phyloP scores from a whole-genome alignment of 306 rosid genomes.

The Casuarina glauca region DNA sequence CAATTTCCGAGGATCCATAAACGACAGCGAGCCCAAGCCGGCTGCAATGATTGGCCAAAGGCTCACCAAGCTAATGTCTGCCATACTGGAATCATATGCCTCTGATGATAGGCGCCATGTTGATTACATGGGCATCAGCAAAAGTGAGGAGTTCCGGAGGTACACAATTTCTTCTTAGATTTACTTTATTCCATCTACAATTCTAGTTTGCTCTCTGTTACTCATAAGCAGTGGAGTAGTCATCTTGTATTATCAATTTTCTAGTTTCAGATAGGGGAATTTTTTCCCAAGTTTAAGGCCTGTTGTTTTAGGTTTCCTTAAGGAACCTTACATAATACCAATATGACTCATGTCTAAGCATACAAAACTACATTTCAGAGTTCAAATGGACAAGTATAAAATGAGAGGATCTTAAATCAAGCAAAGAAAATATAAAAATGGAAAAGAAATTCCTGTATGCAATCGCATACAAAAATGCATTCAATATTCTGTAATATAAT shows the following conservation, averaged over 20 bases:
- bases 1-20: constrained; percentile 60
- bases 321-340: background rate
- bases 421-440: background rate
- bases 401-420: background rate
- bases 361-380: background rate
- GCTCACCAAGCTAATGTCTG: constrained; percentile 81
- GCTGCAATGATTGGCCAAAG: constrained; percentile 55
- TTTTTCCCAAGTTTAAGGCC: background rate
- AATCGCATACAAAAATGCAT: background rate
- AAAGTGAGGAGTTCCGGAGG: constrained; percentile 97
- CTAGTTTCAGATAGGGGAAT: background rate
- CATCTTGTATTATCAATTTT: background rate
- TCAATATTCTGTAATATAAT: background rate
- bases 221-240: background rate
- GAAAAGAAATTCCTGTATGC: background rate
- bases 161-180: constrained; percentile 13
- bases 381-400: background rate
- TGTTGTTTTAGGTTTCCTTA: background rate
- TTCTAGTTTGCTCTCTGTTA: background rate
- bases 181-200: background rate
- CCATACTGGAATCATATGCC: constrained; percentile 87
- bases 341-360: background rate
- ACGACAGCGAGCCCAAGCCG: constrained; percentile 65
- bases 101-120: constrained; percentile 63
- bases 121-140: constrained; percentile 73